Conservation (phyloP, 805 yeast species). For the Ogataea paraovalis region DNA sequence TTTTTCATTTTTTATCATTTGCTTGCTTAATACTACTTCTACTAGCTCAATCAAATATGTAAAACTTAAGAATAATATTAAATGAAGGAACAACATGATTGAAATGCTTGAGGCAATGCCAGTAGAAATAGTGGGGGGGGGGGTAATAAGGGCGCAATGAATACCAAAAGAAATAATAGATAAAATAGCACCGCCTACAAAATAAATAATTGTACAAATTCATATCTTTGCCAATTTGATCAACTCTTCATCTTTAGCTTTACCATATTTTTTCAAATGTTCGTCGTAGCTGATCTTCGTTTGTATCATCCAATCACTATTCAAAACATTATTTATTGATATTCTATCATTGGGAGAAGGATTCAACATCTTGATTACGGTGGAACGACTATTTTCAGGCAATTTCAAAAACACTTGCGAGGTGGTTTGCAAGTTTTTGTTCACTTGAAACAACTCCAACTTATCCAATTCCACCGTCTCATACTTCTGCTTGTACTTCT, state of each 20-base stretch:
- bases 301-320: conserved; percentile 32
- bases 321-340: conserved; percentile 16
- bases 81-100: no score
- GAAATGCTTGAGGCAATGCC: no score
- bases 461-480: conserved; percentile 8
- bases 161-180: no score
- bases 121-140: no score
- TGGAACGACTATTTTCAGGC: conserved; percentile 12
- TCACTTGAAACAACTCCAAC: conserved; percentile 19
- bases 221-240: conserved; percentile 13
- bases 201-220: no score
- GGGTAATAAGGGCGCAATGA: no score
- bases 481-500: conserved; percentile 16
- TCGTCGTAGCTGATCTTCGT: conserved; percentile 18
- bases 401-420: conserved; percentile 8
- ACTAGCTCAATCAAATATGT: no score
- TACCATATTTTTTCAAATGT: conserved; percentile 10
- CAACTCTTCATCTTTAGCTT: conserved; percentile 24
- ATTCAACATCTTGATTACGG: conserved; percentile 27
- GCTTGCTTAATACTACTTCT: no score
- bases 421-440: conserved; percentile 6
- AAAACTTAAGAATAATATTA: no score
- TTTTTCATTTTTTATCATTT: no score
- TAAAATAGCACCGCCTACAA: no score
- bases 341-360: conserved; percentile 26